These are phyloP conservation scores for Leccinum uliginosum DNA, from an alignment of 768 basidiomycete genomes.

Conservation along the genomic window DNA sequence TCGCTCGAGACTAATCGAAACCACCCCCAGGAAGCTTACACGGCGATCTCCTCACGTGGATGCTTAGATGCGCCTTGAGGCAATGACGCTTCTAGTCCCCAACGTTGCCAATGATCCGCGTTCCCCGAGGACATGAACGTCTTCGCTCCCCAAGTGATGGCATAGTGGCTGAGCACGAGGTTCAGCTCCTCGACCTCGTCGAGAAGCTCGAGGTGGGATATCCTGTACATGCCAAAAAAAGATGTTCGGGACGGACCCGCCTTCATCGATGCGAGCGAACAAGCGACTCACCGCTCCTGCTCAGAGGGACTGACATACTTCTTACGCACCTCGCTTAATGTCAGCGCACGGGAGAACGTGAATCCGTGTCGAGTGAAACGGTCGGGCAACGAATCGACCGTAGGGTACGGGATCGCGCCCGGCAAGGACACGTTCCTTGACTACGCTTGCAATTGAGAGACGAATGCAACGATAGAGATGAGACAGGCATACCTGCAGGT, in stretches of 20 bases:
- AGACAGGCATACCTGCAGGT: constrained; percentile 58
- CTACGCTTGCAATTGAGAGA: constrained; percentile 34
- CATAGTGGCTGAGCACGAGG: constrained; percentile 43
- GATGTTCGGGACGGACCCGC: not conserved
- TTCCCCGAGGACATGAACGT: not conserved
- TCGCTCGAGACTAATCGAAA: not conserved
- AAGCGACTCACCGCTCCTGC: constrained; percentile 43
- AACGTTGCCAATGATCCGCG: constrained; percentile 10
- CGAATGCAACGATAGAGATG: not conserved
- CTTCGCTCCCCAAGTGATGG: constrained; percentile 63
- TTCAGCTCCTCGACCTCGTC: constrained; percentile 88
- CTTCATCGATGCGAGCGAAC: not conserved
- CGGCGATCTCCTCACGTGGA: not conserved
- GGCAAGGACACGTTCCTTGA: constrained; percentile 68
- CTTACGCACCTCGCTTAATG: constrained; percentile 42
- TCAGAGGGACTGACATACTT: constrained; percentile 35
- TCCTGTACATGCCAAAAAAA: constrained; percentile 39
- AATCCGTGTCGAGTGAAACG: constrained; percentile 62
- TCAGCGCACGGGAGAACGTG: constrained; percentile 22
- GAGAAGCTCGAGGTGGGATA: constrained; percentile 77
- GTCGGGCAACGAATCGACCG: constrained; percentile 44
- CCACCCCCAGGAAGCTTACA: not conserved
- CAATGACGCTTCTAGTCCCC: constrained; percentile 4
- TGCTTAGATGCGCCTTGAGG: not conserved
- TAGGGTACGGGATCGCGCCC: constrained; percentile 61